Percentiles rank a stretch among this genome's conserved stretches.
Conservation (phyloP, 2,329 filamentous ascomycete species). For the Paecilomyces niveus region DNA sequence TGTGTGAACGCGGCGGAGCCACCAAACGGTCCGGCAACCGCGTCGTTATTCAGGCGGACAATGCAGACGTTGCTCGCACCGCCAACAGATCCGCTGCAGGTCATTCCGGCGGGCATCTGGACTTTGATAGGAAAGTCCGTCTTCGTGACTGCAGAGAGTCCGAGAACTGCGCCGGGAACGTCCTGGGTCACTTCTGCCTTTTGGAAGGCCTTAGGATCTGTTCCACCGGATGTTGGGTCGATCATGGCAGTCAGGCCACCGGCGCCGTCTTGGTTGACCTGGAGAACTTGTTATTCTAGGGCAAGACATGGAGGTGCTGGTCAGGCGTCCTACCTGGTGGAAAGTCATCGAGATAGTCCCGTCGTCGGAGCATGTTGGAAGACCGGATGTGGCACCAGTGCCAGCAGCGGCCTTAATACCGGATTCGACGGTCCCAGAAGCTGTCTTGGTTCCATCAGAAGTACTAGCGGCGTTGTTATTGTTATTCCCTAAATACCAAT, state of each 20-base stretch:
- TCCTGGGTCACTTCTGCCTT: conserved; percentile 52
- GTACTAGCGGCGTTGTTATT: conserved; percentile 22
- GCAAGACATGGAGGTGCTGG: neutral
- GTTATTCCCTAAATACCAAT: conserved; percentile 9
- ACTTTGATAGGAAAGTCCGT: conserved; percentile 60
- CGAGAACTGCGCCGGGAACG: conserved; percentile 53
- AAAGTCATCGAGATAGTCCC: conserved; percentile 58
- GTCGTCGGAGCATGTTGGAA: conserved; percentile 56
- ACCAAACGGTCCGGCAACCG: conserved; percentile 59
- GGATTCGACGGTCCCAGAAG: conserved; percentile 42
- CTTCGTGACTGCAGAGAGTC: conserved; percentile 52
- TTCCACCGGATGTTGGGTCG: conserved; percentile 58
- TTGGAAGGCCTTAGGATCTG: conserved; percentile 54
- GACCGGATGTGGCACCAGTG: conserved; percentile 45
- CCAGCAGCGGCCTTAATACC: conserved; percentile 51
- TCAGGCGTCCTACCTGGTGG: conserved; percentile 43
- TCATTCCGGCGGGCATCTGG: conserved; percentile 62
- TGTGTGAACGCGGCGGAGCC: conserved; percentile 61
- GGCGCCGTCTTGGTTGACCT: conserved; percentile 63
- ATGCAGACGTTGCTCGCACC: conserved; percentile 58
- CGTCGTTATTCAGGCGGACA: conserved; percentile 56
- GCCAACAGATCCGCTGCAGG: conserved; percentile 53
- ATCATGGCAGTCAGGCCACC: conserved; percentile 56
- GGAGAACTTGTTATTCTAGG: neutral
- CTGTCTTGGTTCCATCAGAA: conserved; percentile 42